These are phyloP conservation scores for Dendrostoma leiphaemia DNA, from an alignment of 2,329 filamentous ascomycete genomes.

Conservation along the genomic window DNA sequence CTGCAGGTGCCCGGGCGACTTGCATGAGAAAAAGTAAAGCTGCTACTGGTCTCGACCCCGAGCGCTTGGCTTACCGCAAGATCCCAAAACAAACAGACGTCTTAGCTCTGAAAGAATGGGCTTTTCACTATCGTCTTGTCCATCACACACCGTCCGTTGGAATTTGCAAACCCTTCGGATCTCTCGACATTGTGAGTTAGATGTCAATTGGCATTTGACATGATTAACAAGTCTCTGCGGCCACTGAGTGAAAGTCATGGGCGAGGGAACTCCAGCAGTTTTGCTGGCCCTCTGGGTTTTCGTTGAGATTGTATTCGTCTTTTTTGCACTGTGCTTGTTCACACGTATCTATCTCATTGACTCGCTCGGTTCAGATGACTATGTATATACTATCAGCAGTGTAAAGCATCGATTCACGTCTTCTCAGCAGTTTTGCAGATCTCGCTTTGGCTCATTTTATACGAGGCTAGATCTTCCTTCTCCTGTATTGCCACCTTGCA, in stretches of 20 bases:
- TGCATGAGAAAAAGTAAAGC: too few relatives aligned
- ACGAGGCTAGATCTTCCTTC: constrained; percentile 5
- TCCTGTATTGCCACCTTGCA: constrained; percentile 11
- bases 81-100: too few relatives aligned
- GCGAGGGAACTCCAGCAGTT: background rate
- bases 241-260: too few relatives aligned
- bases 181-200: too few relatives aligned
- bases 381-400: background rate
- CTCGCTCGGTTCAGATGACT: background rate
- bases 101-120: too few relatives aligned
- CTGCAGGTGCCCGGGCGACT: too few relatives aligned
- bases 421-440: background rate
- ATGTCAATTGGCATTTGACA: background rate
- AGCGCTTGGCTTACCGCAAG: too few relatives aligned
- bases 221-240: background rate
- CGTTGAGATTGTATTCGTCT: background rate
- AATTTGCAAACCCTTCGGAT: too few relatives aligned
- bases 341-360: background rate
- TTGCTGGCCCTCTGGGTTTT: background rate
- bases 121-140: too few relatives aligned
- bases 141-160: too few relatives aligned
- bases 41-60: too few relatives aligned
- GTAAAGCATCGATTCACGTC: background rate
- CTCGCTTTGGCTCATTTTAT: background rate
- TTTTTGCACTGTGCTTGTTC: background rate